phyloP scores from a whole-genome alignment of 2,329 filamentous ascomycete species.

The Pyrenophora teres region DNA sequence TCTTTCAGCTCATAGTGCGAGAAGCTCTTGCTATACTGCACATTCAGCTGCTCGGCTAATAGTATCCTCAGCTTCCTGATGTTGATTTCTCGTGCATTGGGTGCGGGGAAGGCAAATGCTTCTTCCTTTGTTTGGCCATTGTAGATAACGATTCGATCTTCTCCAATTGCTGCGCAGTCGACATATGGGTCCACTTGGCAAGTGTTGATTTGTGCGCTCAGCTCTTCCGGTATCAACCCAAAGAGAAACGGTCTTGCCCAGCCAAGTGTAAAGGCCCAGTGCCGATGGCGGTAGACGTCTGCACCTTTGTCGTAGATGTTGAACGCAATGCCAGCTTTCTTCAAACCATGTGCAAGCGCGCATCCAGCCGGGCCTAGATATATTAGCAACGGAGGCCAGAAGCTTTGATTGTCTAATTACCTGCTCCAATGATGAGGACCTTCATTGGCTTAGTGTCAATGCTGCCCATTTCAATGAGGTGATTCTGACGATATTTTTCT shows the following conservation, averaged over 20 bases:
- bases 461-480: slow-evolving; percentile 1
- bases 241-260: slow-evolving; percentile 42
- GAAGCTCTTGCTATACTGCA: slow-evolving; percentile 36
- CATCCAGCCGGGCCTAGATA: slow-evolving; percentile 49
- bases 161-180: slow-evolving; percentile 31
- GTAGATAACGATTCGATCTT: slow-evolving; percentile 41
- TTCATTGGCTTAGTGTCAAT: slow-evolving; percentile 18
- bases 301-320: slow-evolving; percentile 37
- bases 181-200: slow-evolving; percentile 43
- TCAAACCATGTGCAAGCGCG: slow-evolving; percentile 49
- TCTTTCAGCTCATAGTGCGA: slow-evolving; percentile 17
- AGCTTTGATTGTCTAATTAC: slow-evolving; percentile 1
- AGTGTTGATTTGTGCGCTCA: slow-evolving; percentile 30
- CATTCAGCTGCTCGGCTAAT: slow-evolving; percentile 42
- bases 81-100: slow-evolving; percentile 40
- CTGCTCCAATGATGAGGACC: slow-evolving; percentile 34
- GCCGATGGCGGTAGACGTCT: slow-evolving; percentile 34
- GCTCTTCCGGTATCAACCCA: slow-evolving; percentile 35
- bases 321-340: slow-evolving; percentile 41
- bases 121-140: slow-evolving; percentile 44
- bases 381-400: not conserved
- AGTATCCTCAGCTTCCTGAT: slow-evolving; percentile 47
- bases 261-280: slow-evolving; percentile 48
- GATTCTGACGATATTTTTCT: not conserved
- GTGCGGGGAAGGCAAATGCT: slow-evolving; percentile 43